Percentiles rank a stretch among this genome's conserved stretches.
Conservation (phyloP, 495 filamentous ascomycete species). For the Antarctomyces pellizariae region DNA sequence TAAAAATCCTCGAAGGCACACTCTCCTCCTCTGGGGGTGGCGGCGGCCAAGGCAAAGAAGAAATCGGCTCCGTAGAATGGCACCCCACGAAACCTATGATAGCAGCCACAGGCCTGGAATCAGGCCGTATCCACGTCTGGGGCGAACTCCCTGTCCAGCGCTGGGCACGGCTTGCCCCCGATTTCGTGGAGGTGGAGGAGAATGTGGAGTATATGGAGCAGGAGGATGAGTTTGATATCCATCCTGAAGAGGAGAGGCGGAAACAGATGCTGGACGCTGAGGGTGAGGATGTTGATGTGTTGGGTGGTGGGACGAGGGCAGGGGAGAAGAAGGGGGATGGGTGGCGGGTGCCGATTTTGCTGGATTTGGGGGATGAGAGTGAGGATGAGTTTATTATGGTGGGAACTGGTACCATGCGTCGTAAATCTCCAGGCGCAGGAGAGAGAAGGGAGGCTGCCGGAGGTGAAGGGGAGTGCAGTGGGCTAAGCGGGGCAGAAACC, state of each 20-base stretch:
- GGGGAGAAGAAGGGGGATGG: conserved; percentile 29
- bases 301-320: conserved; percentile 46
- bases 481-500: no score
- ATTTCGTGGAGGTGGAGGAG: conserved; percentile 94
- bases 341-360: conserved; percentile 72
- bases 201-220: conserved; percentile 89
- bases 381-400: conserved; percentile 81
- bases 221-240: conserved; percentile 96
- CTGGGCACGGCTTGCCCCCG: conserved; percentile 89
- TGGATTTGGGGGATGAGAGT: conserved; percentile 53
- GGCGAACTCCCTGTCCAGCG: conserved; percentile 76
- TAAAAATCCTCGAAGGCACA: conserved; percentile 86
- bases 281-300: conserved; percentile 71
- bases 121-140: conserved; percentile 80
- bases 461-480: no score
- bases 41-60: no score
- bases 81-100: conserved; percentile 76
- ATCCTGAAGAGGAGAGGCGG: conserved; percentile 83
- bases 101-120: conserved; percentile 74
- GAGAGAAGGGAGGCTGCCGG: conserved; percentile 3
- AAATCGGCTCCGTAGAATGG: conserved; percentile 90
- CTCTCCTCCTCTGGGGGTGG: no score
- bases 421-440: conserved; percentile 32
- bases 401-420: conserved; percentile 59
- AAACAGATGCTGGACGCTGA: conserved; percentile 74